Percentiles rank a stretch among this genome's conserved stretches.
These are phyloP conservation scores for Gaultheria prostrata DNA, from an alignment of 148 eudicot genomes.

Conservation along the genomic window DNA sequence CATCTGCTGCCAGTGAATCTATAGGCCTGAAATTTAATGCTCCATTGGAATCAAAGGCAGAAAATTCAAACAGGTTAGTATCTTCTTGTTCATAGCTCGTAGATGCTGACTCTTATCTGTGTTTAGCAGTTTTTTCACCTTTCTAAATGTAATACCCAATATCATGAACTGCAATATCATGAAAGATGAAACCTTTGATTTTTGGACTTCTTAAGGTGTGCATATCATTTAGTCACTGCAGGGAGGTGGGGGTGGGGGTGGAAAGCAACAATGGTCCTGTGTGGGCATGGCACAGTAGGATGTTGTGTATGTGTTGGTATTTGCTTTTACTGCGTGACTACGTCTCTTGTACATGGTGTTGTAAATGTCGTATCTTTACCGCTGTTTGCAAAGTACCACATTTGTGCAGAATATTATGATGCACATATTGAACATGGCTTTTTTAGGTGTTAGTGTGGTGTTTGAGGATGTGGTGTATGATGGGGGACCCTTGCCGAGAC, in stretches of 20 bases:
- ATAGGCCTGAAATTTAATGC: constrained; percentile 12
- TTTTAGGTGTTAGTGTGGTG: not conserved
- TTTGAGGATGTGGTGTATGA: not conserved
- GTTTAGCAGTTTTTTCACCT: not conserved
- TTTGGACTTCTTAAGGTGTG: constrained; percentile 11
- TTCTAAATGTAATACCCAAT: not conserved
- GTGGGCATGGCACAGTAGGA: not conserved
- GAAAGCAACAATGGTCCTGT: not conserved
- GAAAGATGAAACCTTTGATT: constrained; percentile 2
- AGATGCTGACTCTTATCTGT: not conserved
- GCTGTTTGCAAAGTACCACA: not conserved
- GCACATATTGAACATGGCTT: not conserved
- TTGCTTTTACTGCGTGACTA: not conserved
- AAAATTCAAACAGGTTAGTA: constrained; percentile 49
- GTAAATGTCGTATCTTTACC: not conserved
- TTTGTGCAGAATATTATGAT: not conserved
- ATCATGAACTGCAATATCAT: not conserved
- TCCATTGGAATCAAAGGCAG: constrained; percentile 26
- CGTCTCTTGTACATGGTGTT: not conserved
- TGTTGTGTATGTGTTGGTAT: not conserved
- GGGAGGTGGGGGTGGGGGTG: not conserved
- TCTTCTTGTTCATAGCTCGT: not conserved
- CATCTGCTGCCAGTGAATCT: constrained; percentile 30
- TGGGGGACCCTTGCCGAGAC: not conserved
- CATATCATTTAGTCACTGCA: not conserved